These are phyloP conservation scores for Viridothelium virens DNA, from an alignment of 495 filamentous ascomycete species.

Conservation along the genomic window DNA sequence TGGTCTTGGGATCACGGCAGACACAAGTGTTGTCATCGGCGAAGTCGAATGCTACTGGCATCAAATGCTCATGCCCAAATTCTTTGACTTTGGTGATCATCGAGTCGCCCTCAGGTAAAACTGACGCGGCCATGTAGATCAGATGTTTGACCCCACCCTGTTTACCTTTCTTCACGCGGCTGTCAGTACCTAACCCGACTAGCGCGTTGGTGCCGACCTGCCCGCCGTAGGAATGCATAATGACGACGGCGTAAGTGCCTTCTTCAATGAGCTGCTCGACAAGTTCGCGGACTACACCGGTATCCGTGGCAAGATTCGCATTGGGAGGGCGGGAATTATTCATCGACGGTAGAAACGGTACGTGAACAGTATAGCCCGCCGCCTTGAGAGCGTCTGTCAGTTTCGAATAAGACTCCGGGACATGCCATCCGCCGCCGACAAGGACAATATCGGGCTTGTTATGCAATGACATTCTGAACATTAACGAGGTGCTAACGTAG, in stretches of 20 bases:
- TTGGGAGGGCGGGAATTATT: constrained; percentile 28
- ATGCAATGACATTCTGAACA: too few relatives aligned
- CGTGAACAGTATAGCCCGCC: constrained; percentile 30
- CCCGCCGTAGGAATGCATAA: constrained; percentile 37
- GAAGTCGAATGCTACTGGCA: constrained; percentile 32
- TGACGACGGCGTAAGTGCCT: constrained; percentile 25
- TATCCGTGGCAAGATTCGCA: constrained; percentile 24
- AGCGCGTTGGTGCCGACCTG: constrained; percentile 33
- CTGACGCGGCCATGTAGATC: constrained; percentile 33
- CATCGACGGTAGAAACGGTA: constrained; percentile 29
- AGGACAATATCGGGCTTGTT: constrained; percentile 22
- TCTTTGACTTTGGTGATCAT: constrained; percentile 32
- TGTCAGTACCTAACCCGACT: constrained; percentile 21
- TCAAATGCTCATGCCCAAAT: constrained; percentile 28
- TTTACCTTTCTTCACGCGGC: constrained; percentile 8
- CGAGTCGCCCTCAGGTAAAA: constrained; percentile 21
- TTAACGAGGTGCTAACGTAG: too few relatives aligned
- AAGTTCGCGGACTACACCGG: constrained; percentile 22
- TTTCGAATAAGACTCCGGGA: constrained; percentile 29
- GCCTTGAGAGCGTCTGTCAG: constrained; percentile 28
- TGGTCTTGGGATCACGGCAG: constrained; percentile 24
- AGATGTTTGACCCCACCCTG: constrained; percentile 30
- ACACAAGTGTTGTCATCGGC: constrained; percentile 29
- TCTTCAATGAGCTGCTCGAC: constrained; percentile 27
- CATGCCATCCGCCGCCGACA: constrained; percentile 32